Evolutionary conservation across 202 grass and related monocot genomes (phyloP), one percentile per base, ranked within the genome.

Genomic region (Schoenoplectus tabernaemontani): DNA sequence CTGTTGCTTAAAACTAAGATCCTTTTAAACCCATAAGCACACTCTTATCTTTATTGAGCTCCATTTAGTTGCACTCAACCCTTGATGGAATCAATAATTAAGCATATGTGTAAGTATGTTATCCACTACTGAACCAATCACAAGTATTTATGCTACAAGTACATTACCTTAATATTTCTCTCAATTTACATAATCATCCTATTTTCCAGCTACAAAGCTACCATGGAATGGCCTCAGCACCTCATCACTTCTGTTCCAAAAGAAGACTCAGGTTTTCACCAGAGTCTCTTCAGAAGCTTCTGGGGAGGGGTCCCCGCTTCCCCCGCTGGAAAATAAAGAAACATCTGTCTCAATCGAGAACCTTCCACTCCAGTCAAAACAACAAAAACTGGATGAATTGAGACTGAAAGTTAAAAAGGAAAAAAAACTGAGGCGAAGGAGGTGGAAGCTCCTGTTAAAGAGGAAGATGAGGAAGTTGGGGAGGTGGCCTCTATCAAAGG

Each of bases 381-480:
- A 92, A 58, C 81, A 92, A 64, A 77, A 90, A 89, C 88, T 84
- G 42, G 64, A 88, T 48, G 94, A 90, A 58, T 80, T 93, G 70
- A 86, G 84, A 80, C 65, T 82, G 2, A 46, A 22, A 80, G 88
- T 97, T 86, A 93, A 97, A 65, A 39, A 87, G 38, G 87, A 87
- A 57, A 91, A 90, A 76, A 97, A 94, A 37, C 57, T 92, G 60
- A 89, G 95, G 75, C 84, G 84, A 61, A 83, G 95, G 39, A 90
- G 86, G 32, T 84, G 71, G 77, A 81, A 87, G 28, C 91, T 97
- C 41, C 69, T 97, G 48, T 87, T 88, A 6, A 97, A 97, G 89
- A 88, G 91, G 80, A 46, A 41, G 57, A 76, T 98, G 62, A 94
- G 95, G 87, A 98, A 98, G 87, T 92, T 89, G 76, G 95, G 95